phyloP scores from a whole-genome alignment of 352 stramenopile genomes.

The Phytophthora sansomeana region DNA sequence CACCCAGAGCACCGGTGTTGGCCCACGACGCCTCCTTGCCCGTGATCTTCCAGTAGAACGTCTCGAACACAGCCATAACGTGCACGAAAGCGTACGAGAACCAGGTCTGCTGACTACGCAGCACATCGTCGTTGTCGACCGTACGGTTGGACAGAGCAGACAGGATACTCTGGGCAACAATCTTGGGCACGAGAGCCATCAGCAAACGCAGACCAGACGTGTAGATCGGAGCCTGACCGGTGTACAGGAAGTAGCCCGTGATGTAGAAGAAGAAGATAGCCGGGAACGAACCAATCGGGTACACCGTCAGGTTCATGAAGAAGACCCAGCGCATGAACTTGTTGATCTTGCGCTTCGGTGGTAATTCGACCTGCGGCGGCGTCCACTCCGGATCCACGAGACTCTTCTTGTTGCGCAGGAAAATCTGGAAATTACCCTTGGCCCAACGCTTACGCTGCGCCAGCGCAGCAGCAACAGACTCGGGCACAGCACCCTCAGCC shows the following conservation, averaged over 20 bases:
- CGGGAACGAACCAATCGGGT: constrained; percentile 78
- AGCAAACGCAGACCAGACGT: constrained; percentile 69
- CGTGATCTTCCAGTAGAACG: constrained; percentile 81
- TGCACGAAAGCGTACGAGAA: constrained; percentile 84
- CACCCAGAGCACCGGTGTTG: constrained; percentile 66
- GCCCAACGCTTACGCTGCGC: constrained; percentile 80
- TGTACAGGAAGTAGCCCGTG: constrained; percentile 82
- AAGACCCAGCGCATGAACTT: constrained; percentile 84
- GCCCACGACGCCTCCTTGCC: constrained; percentile 76
- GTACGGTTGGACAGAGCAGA: constrained; percentile 76
- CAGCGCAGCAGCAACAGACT: constrained; percentile 65
- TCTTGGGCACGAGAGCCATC: constrained; percentile 79
- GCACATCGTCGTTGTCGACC: constrained; percentile 77
- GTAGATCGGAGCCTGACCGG: constrained; percentile 74
- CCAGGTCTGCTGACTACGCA: constrained; percentile 80
- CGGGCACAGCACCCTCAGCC: constrained; percentile 70
- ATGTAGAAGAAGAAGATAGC: constrained; percentile 84
- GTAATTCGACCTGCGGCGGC: constrained; percentile 55
- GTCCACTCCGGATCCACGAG: constrained; percentile 70
- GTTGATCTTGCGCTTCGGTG: constrained; percentile 72
- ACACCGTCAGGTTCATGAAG: constrained; percentile 85
- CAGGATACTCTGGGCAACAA: constrained; percentile 72
- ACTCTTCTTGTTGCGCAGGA: constrained; percentile 71
- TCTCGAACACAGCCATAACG: constrained; percentile 75
- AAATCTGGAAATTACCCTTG: constrained; percentile 84